Conservation (phyloP, 192 early-diverging fungal species). For the Rhizophlyctis rosea region DNA sequence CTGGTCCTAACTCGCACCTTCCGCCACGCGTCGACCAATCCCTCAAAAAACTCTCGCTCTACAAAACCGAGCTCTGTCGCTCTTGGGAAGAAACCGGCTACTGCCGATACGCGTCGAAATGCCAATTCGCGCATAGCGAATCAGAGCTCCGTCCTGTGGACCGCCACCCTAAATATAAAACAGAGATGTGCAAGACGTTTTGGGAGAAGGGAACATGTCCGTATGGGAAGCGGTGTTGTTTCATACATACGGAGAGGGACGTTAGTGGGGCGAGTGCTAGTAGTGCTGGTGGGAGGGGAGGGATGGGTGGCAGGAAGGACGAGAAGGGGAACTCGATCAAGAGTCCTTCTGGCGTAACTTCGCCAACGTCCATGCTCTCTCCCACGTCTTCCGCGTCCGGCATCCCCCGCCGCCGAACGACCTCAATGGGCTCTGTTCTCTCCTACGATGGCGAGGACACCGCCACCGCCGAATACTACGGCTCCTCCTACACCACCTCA, state of each 20-base stretch:
- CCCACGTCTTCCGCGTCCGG: neutral
- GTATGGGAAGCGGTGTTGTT: constrained; percentile 93
- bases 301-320: too few species aligned
- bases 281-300: neutral
- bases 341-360: too few species aligned
- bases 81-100: constrained; percentile 56
- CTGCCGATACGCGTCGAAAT: constrained; percentile 81
- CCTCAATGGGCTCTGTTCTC: neutral
- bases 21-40: constrained; percentile 22
- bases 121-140: constrained; percentile 89
- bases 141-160: constrained; percentile 75
- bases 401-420: neutral
- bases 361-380: neutral
- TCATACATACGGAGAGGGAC: constrained; percentile 66
- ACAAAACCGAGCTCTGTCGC: constrained; percentile 76
- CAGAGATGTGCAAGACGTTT: constrained; percentile 90
- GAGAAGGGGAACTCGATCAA: constrained; percentile 17
- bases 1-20: neutral
- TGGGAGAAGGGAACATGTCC: constrained; percentile 84
- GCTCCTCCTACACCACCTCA: too few species aligned
- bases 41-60: constrained; percentile 51
- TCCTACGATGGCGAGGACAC: neutral
- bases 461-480: too few species aligned
- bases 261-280: too few species aligned
- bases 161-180: constrained; percentile 93